phyloP scores from a whole-genome alignment of 2,329 filamentous ascomycete species.

The Pseudocercospora fijiensis region DNA sequence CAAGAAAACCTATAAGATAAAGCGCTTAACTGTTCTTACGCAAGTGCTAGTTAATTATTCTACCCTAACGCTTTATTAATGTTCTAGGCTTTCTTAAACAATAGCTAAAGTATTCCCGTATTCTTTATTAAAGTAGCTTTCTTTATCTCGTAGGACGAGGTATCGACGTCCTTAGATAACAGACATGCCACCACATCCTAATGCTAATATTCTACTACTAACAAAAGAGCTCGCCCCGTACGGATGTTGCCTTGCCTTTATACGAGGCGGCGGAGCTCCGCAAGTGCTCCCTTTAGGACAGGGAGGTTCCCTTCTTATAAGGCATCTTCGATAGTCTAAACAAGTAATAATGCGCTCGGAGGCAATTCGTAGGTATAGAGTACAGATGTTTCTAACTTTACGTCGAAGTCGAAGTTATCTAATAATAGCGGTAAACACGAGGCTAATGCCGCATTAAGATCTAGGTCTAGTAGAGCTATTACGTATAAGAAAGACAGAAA shows the following conservation, averaged over 20 bases:
- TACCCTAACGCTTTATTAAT: conserved; percentile 10
- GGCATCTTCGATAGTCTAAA: conserved; percentile 1
- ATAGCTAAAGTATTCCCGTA: conserved; percentile 10
- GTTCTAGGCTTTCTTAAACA: conserved; percentile 12
- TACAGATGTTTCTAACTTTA: background rate
- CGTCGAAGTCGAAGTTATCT: background rate
- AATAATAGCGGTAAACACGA: background rate
- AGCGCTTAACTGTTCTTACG: conserved; percentile 9
- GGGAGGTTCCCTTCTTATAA: background rate
- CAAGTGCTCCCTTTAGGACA: conserved; percentile 7
- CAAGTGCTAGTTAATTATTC: conserved; percentile 8
- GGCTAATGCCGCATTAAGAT: background rate
- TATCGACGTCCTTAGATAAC: conserved; percentile 2
- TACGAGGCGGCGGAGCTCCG: conserved; percentile 5
- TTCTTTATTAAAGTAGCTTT: conserved; percentile 5
- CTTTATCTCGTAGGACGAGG: background rate
- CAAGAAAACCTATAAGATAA: background rate
- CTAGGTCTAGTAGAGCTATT: background rate
- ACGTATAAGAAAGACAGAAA: background rate
- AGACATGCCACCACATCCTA: conserved; percentile 9
- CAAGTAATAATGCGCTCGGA: background rate
- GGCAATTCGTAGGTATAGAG: background rate
- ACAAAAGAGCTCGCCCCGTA: conserved; percentile 10
- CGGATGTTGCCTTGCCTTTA: background rate
- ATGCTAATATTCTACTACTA: conserved; percentile 9